A percentile compares a stretch with the other conserved stretches of the same genome.
Conservation (phyloP, 2,329 filamentous ascomycete species). For the Cordyceps pruinosa region DNA sequence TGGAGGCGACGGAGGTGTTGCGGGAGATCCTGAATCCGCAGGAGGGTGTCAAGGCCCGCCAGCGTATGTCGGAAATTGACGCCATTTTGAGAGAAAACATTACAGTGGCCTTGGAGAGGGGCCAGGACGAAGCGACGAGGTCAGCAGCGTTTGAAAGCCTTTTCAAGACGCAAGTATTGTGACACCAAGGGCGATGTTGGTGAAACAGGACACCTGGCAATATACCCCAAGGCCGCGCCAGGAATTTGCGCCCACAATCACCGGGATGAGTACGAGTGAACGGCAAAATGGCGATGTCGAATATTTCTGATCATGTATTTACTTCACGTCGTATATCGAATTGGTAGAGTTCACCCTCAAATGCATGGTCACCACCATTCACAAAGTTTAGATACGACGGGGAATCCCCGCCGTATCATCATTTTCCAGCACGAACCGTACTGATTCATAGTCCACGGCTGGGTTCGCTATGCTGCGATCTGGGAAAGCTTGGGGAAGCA, state of each 20-base stretch:
- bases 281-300: not conserved
- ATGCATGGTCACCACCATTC: too few species aligned
- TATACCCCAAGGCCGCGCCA: too few species aligned
- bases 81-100: not conserved
- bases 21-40: conserved; percentile 3
- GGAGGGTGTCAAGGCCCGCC: conserved; percentile 4
- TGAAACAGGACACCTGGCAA: not conserved
- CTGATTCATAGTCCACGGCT: too few species aligned
- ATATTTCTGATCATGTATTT: not conserved
- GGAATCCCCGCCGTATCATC: too few species aligned
- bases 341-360: too few species aligned
- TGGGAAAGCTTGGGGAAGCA: not conserved
- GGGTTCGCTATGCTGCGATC: not conserved
- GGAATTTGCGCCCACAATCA: too few species aligned
- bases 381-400: too few species aligned
- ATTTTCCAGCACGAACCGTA: too few species aligned
- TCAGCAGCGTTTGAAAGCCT: not conserved
- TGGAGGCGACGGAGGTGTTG: conserved; percentile 7
- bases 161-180: not conserved
- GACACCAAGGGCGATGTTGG: not conserved
- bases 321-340: not conserved
- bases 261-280: too few species aligned
- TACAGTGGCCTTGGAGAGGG: not conserved
- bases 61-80: conserved; percentile 5
- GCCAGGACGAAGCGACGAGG: not conserved